These are phyloP conservation scores for Astrocystis sublimbata DNA, from an alignment of 495 filamentous ascomycete genomes.

Conservation along the genomic window DNA sequence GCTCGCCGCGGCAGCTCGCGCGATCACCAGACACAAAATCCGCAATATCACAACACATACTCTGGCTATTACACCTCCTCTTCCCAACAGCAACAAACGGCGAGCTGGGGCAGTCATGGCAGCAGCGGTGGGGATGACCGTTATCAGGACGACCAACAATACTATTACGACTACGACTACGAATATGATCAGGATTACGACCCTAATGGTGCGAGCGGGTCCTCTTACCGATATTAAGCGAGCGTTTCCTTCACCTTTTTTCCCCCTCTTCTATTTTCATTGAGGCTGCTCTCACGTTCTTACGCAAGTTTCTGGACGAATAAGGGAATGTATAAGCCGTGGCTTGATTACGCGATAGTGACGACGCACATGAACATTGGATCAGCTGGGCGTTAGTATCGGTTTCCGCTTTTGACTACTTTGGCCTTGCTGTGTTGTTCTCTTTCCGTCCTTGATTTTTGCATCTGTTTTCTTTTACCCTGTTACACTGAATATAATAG, in stretches of 20 bases:
- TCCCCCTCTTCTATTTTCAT: neutral
- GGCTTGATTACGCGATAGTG: slow-evolving; percentile 8
- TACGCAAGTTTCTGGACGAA: too few relatives aligned
- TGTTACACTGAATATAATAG: slow-evolving; percentile 6
- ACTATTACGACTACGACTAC: slow-evolving; percentile 31
- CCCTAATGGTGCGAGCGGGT: slow-evolving; percentile 20
- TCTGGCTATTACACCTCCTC: slow-evolving; percentile 16
- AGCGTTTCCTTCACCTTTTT: neutral
- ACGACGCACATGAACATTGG: slow-evolving; percentile 15
- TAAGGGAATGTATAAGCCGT: neutral
- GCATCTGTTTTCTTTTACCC: neutral
- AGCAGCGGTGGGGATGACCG: slow-evolving; percentile 35
- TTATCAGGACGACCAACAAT: slow-evolving; percentile 26
- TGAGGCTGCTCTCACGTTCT: too few relatives aligned
- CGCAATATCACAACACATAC: slow-evolving; percentile 25
- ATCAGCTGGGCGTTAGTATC: slow-evolving; percentile 9
- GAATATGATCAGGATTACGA: slow-evolving; percentile 30
- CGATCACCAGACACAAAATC: slow-evolving; percentile 19
- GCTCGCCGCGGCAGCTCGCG: slow-evolving; percentile 33
- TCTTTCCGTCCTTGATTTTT: neutral
- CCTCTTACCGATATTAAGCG: slow-evolving; percentile 18
- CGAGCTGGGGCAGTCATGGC: slow-evolving; percentile 24
- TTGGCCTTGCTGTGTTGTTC: neutral
- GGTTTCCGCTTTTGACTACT: neutral
- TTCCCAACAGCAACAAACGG: slow-evolving; percentile 29